phyloP scores from a whole-genome alignment of 2,329 filamentous ascomycete genomes.

The Hirsutella minnesotensis region DNA sequence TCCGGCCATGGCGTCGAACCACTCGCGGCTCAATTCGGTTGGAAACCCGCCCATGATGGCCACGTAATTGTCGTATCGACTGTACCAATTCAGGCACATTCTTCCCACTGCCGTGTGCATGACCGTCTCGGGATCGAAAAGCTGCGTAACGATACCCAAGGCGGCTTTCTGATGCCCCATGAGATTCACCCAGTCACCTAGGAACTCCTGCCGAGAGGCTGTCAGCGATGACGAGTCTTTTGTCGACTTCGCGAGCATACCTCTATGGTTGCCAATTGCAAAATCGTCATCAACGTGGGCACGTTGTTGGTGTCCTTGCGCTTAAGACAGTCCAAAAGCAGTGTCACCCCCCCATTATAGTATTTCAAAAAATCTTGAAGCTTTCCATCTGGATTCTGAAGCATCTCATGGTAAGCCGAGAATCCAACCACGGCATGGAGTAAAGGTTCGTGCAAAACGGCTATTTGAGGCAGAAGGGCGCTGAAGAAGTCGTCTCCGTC shows the following conservation, averaged over 20 bases:
- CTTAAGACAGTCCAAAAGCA: constrained; percentile 61
- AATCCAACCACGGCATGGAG: constrained; percentile 83
- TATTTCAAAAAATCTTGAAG: constrained; percentile 77
- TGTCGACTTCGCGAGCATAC: constrained; percentile 33
- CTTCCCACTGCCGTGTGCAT: constrained; percentile 59
- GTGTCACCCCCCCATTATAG: constrained; percentile 76
- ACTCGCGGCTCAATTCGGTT: constrained; percentile 61
- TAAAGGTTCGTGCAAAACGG: constrained; percentile 63
- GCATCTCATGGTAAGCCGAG: constrained; percentile 71
- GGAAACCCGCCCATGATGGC: constrained; percentile 72
- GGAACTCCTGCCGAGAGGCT: constrained; percentile 56
- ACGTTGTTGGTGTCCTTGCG: constrained; percentile 59
- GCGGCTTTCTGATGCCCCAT: constrained; percentile 89
- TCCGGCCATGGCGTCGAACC: constrained; percentile 57
- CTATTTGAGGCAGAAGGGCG: constrained; percentile 56
- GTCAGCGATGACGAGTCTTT: not conserved
- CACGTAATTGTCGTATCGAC: constrained; percentile 75
- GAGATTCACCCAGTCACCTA: constrained; percentile 91
- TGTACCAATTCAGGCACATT: constrained; percentile 78
- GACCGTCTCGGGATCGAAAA: constrained; percentile 68
- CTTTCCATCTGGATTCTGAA: constrained; percentile 58
- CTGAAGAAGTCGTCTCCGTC: constrained; percentile 65
- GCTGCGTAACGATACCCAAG: constrained; percentile 61
- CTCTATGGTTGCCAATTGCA: constrained; percentile 90
- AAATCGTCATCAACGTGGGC: constrained; percentile 70